phyloP scores from a whole-genome alignment of 768 basidiomycete species.

The Cyclocybe aegerita region DNA sequence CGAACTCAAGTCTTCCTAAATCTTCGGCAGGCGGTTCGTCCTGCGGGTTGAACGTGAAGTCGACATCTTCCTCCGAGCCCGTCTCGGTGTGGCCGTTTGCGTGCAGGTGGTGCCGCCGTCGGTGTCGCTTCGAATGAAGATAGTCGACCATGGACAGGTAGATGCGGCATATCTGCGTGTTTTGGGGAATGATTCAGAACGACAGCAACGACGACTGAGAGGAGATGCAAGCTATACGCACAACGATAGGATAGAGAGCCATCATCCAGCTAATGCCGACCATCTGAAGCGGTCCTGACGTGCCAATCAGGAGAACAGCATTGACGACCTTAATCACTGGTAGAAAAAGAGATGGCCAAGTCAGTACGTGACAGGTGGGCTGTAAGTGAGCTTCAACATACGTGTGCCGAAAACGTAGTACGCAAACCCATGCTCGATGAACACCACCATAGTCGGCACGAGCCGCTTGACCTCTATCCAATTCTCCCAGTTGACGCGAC shows the following conservation, averaged over 20 bases:
- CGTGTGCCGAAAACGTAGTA: constrained; percentile 17
- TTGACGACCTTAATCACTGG: constrained; percentile 15
- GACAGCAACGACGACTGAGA: background rate
- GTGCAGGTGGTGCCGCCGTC: too few relatives aligned
- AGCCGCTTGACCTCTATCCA: constrained; percentile 12
- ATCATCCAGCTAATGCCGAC: constrained; percentile 7
- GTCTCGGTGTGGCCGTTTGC: too few relatives aligned
- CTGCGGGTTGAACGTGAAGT: too few relatives aligned
- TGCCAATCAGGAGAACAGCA: constrained; percentile 10
- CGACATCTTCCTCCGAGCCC: too few relatives aligned
- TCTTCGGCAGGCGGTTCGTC: too few relatives aligned
- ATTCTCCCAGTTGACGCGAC: constrained; percentile 4
- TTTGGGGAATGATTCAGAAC: background rate
- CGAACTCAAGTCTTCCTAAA: too few relatives aligned
- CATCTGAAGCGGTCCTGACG: constrained; percentile 13
- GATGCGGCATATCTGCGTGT: constrained; percentile 8
- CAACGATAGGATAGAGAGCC: background rate
- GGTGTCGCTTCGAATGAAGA: constrained; percentile 9
- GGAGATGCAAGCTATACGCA: background rate
- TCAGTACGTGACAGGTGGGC: background rate
- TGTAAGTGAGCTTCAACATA: background rate
- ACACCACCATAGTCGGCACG: constrained; percentile 21
- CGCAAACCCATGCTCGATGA: constrained; percentile 16
- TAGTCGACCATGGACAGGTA: constrained; percentile 17
- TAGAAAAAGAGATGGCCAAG: background rate